phyloP scores from a whole-genome alignment of 495 filamentous ascomycete genomes.

The Penicillium lividum region DNA sequence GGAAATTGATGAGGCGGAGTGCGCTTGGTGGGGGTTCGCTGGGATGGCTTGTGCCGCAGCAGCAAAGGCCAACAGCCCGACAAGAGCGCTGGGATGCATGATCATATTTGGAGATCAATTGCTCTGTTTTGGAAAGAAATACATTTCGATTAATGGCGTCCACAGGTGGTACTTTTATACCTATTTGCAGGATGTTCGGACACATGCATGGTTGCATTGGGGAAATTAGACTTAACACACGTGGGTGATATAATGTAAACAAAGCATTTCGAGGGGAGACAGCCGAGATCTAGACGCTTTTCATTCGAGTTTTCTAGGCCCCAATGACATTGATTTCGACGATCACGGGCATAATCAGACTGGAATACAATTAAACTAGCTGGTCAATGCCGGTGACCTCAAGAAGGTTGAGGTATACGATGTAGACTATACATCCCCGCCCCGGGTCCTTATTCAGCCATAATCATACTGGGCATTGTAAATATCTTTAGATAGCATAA shows the following conservation, averaged over 20 bases:
- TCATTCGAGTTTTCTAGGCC: background rate
- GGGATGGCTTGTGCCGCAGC: slow-evolving; percentile 34
- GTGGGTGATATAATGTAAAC: background rate
- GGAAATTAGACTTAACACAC: background rate
- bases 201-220: background rate
- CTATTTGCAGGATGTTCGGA: background rate
- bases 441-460: too few relatives aligned
- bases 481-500: too few relatives aligned
- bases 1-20: slow-evolving; percentile 25
- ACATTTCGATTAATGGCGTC: background rate
- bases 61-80: slow-evolving; percentile 40
- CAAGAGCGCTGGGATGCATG: slow-evolving; percentile 36
- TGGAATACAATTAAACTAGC: background rate
- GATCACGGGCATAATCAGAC: background rate
- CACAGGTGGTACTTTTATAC: background rate
- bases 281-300: background rate
- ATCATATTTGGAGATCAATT: background rate
- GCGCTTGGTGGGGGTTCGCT: slow-evolving; percentile 13
- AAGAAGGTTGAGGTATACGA: too few relatives aligned
- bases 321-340: background rate
- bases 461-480: too few relatives aligned
- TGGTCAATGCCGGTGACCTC: background rate
- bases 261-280: background rate
- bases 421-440: too few relatives aligned
- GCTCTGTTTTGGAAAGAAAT: background rate